phyloP scores from a whole-genome alignment of 805 yeast species.

The Ogataea thermomethanolica region DNA sequence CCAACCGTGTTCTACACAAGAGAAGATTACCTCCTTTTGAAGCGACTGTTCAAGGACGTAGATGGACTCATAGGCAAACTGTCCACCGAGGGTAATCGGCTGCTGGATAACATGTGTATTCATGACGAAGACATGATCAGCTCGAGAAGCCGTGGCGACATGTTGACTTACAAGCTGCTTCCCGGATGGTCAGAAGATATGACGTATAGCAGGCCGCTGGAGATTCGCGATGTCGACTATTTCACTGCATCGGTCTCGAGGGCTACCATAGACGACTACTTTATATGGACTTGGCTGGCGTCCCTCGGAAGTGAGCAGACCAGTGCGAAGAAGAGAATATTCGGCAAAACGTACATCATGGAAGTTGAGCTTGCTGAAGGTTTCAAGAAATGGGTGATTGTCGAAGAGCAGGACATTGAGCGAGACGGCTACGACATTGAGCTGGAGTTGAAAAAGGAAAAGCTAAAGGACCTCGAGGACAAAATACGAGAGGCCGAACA shows the following conservation, averaged over 20 bases:
- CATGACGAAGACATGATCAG: slow-evolving; percentile 35
- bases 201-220: slow-evolving; percentile 24
- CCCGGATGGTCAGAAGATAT: slow-evolving; percentile 37
- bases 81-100: slow-evolving; percentile 69
- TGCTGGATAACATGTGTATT: slow-evolving; percentile 39
- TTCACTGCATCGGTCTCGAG: slow-evolving; percentile 50
- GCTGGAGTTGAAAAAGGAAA: slow-evolving; percentile 33
- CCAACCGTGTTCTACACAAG: slow-evolving; percentile 67
- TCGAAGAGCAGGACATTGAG: slow-evolving; percentile 60
- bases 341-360: slow-evolving; percentile 78
- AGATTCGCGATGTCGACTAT: slow-evolving; percentile 27
- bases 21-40: slow-evolving; percentile 74
- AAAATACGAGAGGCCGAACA: slow-evolving; percentile 28
- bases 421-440: slow-evolving; percentile 35
- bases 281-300: slow-evolving; percentile 89
- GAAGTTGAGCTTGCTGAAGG: slow-evolving; percentile 77
- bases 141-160: slow-evolving; percentile 36
- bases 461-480: slow-evolving; percentile 28
- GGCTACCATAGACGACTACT: slow-evolving; percentile 79
- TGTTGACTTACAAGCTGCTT: slow-evolving; percentile 26
- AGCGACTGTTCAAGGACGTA: slow-evolving; percentile 61
- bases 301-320: slow-evolving; percentile 74
- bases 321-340: slow-evolving; percentile 55
- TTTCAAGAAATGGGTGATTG: slow-evolving; percentile 71
- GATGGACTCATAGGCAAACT: slow-evolving; percentile 58